Percentiles rank a stretch among this genome's conserved stretches.
Evolutionary conservation across 805 yeast species (phyloP).

Genomic region (Zygotorulaspora florentina): DNA sequence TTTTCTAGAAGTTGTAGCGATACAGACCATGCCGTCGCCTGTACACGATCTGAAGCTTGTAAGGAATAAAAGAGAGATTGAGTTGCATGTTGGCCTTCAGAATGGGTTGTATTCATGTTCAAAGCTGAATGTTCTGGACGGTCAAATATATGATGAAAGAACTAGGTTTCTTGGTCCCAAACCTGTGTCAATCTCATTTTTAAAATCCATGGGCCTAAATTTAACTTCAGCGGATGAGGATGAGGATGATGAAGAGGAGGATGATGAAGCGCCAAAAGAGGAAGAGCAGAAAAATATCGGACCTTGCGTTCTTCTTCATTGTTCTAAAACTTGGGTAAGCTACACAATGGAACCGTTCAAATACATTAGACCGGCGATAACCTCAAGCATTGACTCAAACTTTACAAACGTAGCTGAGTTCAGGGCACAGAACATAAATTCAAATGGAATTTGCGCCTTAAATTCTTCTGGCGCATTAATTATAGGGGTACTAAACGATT

Average conservation of each 20-base stretch:
- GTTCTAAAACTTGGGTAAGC: slow-evolving; percentile 35
- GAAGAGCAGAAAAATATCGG: slow-evolving; percentile 7
- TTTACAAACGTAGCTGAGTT: slow-evolving; percentile 19
- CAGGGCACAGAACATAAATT: slow-evolving; percentile 19
- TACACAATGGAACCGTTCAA: slow-evolving; percentile 22
- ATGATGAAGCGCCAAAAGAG: slow-evolving; percentile 13
- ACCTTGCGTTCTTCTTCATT: slow-evolving; percentile 31
- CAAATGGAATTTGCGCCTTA: slow-evolving; percentile 31
- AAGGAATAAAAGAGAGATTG: slow-evolving; percentile 22
- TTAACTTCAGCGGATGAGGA: slow-evolving; percentile 33
- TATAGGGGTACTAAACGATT: slow-evolving; percentile 27
- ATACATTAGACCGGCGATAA: slow-evolving; percentile 30
- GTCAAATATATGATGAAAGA: slow-evolving; percentile 59
- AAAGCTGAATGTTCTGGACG: slow-evolving; percentile 52
- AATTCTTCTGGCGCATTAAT: slow-evolving; percentile 25
- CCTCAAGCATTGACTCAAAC: slow-evolving; percentile 13
- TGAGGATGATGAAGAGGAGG: slow-evolving; percentile 20
- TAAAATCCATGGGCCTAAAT: slow-evolving; percentile 9
- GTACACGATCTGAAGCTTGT: slow-evolving; percentile 37
- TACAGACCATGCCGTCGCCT: slow-evolving; percentile 62
- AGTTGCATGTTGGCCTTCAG: slow-evolving; percentile 73
- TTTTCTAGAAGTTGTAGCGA: slow-evolving; percentile 55
- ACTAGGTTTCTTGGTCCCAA: slow-evolving; percentile 70
- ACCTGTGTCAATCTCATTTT: slow-evolving; percentile 47
- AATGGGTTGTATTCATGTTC: slow-evolving; percentile 77